A percentile compares a stretch with the other conserved stretches of the same genome.
Conservation (phyloP, 345 rosid species). For the Boechera stricta region DNA sequence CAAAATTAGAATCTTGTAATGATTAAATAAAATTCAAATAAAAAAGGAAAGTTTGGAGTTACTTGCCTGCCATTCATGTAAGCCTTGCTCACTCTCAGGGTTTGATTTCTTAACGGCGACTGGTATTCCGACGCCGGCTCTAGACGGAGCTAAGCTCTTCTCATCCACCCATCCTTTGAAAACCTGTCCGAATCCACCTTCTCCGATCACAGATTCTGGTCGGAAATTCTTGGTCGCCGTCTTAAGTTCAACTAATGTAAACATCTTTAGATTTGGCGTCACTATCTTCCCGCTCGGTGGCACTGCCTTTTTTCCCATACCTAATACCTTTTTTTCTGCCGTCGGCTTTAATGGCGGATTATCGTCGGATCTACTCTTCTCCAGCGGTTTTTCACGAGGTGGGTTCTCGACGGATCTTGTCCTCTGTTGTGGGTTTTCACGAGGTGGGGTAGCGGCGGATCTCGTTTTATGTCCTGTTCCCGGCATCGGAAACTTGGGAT, state of each 20-base stretch:
- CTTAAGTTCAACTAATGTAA: constrained; percentile 59
- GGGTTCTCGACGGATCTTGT: neutral
- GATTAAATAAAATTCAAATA: neutral
- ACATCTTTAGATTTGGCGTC: constrained; percentile 58
- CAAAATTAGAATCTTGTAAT: neutral
- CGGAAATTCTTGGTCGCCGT: constrained; percentile 78
- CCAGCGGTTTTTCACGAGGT: constrained; percentile 21
- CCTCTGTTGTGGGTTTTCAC: neutral
- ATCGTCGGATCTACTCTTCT: constrained; percentile 22
- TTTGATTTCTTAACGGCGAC: constrained; percentile 89
- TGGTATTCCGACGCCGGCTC: constrained; percentile 66
- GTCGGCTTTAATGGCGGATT: constrained; percentile 14
- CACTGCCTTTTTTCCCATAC: constrained; percentile 15
- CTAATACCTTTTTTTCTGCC: constrained; percentile 9
- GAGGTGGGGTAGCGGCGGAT: constrained; percentile 2
- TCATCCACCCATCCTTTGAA: constrained; percentile 88
- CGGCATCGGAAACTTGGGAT: constrained; percentile 17
- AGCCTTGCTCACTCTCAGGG: constrained; percentile 74
- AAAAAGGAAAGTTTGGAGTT: neutral
- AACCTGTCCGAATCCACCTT: constrained; percentile 92
- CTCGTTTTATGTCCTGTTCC: constrained; percentile 18
- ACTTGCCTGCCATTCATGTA: constrained; percentile 84
- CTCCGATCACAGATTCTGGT: constrained; percentile 75
- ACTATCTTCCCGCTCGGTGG: constrained; percentile 47
- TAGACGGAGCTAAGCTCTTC: constrained; percentile 63